Conservation (phyloP, 768 basidiomycete species). For the Trametes cubensis region DNA sequence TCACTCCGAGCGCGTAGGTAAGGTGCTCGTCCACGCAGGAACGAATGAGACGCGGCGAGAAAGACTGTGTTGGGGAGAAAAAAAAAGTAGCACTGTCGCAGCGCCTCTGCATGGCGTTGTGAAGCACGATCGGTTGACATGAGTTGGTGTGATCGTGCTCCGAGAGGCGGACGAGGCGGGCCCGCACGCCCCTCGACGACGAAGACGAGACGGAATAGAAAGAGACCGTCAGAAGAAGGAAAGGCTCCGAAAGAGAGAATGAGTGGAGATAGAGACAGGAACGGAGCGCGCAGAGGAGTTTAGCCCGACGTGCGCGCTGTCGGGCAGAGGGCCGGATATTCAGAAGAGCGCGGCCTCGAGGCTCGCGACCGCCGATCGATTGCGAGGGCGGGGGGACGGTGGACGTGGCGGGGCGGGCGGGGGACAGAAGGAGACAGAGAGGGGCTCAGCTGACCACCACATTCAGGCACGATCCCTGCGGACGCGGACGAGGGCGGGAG, state of each 20-base stretch:
- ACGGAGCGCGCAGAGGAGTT: neutral
- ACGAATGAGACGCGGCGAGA: neutral
- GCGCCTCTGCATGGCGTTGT: neutral
- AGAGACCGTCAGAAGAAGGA: too few relatives aligned
- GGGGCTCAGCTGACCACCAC: conserved; percentile 11
- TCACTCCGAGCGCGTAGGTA: too few relatives aligned
- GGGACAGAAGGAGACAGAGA: neutral
- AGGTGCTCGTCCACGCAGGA: neutral
- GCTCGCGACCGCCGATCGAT: conserved; percentile 13
- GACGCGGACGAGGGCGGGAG: conserved; percentile 4
- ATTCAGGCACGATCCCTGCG: conserved; percentile 12
- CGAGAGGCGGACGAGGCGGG: too few relatives aligned
- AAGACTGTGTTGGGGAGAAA: too few relatives aligned
- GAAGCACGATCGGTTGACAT: neutral
- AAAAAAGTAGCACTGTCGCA: too few relatives aligned
- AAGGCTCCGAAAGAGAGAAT: neutral
- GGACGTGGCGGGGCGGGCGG: neutral
- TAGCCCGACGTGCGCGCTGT: neutral
- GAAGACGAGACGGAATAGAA: too few relatives aligned
- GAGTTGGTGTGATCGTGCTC: neutral
- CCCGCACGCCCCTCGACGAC: too few relatives aligned
- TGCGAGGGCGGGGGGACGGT: too few relatives aligned
- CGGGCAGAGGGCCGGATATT: neutral
- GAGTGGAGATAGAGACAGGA: neutral
- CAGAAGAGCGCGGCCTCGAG: conserved; percentile 8